Percentiles rank a stretch among this genome's conserved stretches.
Conservation (phyloP, 139 green algal genomes). For the Coelastrella sp. region DNA sequence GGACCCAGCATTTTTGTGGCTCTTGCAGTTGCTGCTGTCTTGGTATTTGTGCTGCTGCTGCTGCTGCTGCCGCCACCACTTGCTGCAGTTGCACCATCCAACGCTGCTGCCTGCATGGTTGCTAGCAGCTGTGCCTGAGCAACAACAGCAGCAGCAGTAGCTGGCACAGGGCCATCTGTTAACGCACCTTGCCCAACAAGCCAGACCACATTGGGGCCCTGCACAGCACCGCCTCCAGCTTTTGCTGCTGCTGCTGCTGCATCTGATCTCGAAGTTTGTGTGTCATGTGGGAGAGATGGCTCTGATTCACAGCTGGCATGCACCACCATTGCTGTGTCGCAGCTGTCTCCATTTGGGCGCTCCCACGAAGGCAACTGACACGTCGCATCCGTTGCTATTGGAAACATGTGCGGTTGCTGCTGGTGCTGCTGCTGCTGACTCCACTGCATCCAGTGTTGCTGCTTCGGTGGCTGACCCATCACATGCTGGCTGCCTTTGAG, state of each 20-base stretch:
- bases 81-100: background rate
- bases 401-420: background rate
- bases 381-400: no score
- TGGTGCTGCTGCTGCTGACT: slow-evolving; percentile 11
- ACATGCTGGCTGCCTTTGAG: background rate
- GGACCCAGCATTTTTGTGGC: background rate
- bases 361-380: no score
- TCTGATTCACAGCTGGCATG: no score
- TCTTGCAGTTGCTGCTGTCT: background rate
- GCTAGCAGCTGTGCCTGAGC: slow-evolving; percentile 11
- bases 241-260: background rate
- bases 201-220: slow-evolving; percentile 9
- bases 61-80: background rate
- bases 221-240: no score
- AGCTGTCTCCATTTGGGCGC: no score
- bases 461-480: background rate
- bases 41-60: background rate
- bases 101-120: slow-evolving; percentile 26
- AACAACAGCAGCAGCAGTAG: background rate
- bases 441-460: background rate
- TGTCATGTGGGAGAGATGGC: no score
- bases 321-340: no score
- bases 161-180: background rate
- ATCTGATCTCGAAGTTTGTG: no score
- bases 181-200: background rate